A percentile compares a stretch with the other conserved stretches of the same genome.
Conservation (phyloP, 1,284 basidiomycete genomes). For the Vanrija humicola region DNA sequence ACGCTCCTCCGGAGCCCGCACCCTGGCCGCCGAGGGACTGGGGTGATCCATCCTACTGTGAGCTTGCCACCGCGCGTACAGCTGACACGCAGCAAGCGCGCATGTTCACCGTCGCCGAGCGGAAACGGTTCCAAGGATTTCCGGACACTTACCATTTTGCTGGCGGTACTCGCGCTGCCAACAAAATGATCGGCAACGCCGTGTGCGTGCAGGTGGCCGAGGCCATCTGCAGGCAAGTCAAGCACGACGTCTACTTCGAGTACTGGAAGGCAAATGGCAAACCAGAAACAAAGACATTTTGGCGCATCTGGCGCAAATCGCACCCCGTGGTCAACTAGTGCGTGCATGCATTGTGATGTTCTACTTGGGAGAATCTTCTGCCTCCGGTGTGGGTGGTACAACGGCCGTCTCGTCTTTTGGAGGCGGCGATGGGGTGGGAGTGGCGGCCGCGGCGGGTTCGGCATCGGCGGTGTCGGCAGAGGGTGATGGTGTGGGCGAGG, state of each 20-base stretch:
- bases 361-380: not conserved
- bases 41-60: slow-evolving; percentile 21
- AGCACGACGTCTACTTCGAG: slow-evolving; percentile 13
- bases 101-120: slow-evolving; percentile 23
- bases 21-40: slow-evolving; percentile 14
- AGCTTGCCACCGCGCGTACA: not conserved
- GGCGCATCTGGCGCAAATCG: not conserved
- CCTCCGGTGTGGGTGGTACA: not conserved
- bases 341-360: not conserved
- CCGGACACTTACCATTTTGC: slow-evolving; percentile 24
- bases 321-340: not conserved
- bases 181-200: slow-evolving; percentile 18
- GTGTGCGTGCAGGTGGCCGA: slow-evolving; percentile 19
- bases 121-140: slow-evolving; percentile 27
- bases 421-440: not conserved
- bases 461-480: too few relatives aligned
- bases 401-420: not conserved
- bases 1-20: slow-evolving; percentile 19
- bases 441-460: not conserved
- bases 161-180: slow-evolving; percentile 10
- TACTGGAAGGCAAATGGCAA: slow-evolving; percentile 17
- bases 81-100: slow-evolving; percentile 17
- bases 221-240: slow-evolving; percentile 21
- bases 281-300: slow-evolving; percentile 5
- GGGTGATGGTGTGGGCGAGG: too few relatives aligned